These are phyloP conservation scores for Trichaptum fuscoviolaceum DNA, from an alignment of 768 basidiomycete genomes.

Conservation along the genomic window DNA sequence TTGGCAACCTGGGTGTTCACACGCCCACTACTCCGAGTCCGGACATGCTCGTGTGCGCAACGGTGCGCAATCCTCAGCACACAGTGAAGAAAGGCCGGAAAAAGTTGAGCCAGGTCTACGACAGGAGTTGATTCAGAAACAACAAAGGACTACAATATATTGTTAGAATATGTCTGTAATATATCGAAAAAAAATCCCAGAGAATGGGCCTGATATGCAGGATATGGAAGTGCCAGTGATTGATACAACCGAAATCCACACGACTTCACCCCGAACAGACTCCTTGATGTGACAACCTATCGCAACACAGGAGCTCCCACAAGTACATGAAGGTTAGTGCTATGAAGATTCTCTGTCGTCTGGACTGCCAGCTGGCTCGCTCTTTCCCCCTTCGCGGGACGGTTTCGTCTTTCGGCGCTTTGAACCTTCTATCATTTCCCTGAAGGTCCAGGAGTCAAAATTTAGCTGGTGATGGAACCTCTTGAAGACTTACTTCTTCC, in stretches of 20 bases:
- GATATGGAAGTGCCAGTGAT: neutral
- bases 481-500: slow-evolving; percentile 48
- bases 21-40: neutral
- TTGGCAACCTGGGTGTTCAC: neutral
- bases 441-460: slow-evolving; percentile 23
- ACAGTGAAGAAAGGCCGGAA: too few species aligned
- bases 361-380: neutral
- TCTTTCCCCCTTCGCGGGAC: neutral
- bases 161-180: neutral
- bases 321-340: neutral
- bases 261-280: neutral
- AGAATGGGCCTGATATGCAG: neutral
- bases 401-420: slow-evolving; percentile 54
- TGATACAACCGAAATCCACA: neutral
- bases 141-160: neutral
- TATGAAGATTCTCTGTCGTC: neutral
- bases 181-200: neutral
- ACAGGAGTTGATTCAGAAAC: neutral
- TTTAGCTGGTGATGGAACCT: slow-evolving; percentile 5
- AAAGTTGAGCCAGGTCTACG: too few species aligned
- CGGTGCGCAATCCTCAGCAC: too few species aligned
- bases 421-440: slow-evolving; percentile 76
- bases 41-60: too few species aligned
- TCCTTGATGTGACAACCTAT: neutral
- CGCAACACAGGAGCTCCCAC: neutral